A percentile compares a stretch with the other conserved stretches of the same genome.
These are phyloP conservation scores for Penicillium lividum DNA, from an alignment of 495 filamentous ascomycete species.

Conservation along the genomic window DNA sequence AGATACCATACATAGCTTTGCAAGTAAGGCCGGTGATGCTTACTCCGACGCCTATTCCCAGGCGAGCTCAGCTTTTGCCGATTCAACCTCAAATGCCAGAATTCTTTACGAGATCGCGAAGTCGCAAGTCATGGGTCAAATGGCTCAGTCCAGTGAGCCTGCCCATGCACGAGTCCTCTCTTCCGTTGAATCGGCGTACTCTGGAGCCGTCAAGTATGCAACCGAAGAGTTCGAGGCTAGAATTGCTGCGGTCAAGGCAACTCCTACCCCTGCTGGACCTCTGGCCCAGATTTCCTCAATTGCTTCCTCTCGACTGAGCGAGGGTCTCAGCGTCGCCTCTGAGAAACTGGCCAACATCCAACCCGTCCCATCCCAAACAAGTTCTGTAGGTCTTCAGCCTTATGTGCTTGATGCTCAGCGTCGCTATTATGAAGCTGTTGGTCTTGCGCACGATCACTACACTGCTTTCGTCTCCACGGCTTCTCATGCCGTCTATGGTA, in stretches of 20 bases:
- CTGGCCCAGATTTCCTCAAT: conserved; percentile 62
- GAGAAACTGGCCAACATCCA: conserved; percentile 63
- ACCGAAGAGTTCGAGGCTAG: conserved; percentile 52
- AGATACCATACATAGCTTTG: conserved; percentile 50
- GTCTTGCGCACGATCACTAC: conserved; percentile 75
- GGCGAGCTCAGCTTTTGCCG: conserved; percentile 59
- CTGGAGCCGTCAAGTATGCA: conserved; percentile 61
- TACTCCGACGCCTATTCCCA: conserved; percentile 53
- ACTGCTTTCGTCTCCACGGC: conserved; percentile 70
- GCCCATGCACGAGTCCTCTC: conserved; percentile 62
- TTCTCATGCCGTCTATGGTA: conserved; percentile 55
- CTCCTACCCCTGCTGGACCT: conserved; percentile 45
- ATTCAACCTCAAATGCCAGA: conserved; percentile 60
- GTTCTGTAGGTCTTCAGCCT: conserved; percentile 54
- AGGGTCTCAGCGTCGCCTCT: conserved; percentile 64
- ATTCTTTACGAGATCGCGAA: conserved; percentile 67
- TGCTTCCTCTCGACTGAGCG: conserved; percentile 62
- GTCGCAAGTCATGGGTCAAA: conserved; percentile 61
- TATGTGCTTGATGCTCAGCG: conserved; percentile 62
- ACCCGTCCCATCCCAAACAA: conserved; percentile 57
- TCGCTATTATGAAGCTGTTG: conserved; percentile 76
- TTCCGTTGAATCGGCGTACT: conserved; percentile 69
- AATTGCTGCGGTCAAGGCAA: conserved; percentile 20
- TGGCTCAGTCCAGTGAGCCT: conserved; percentile 66
- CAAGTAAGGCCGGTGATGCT: conserved; percentile 49